Conservation (phyloP, 371 early-diverging fungal species). For the Rhizopus arrhizus region DNA sequence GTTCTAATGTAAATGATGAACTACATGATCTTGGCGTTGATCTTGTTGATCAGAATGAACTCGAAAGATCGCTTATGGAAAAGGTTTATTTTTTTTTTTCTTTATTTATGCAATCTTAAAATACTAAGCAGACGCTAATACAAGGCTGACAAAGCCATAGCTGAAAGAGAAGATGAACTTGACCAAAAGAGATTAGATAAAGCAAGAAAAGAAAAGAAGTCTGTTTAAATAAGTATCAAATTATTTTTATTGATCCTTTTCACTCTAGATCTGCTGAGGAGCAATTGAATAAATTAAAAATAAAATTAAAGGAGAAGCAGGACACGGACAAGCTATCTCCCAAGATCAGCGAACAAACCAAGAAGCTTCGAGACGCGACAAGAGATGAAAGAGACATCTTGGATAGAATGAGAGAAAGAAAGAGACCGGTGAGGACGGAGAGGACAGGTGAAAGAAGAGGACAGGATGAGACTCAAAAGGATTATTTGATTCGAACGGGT, state of each 20-base stretch:
- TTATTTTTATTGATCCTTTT: constrained; percentile 6
- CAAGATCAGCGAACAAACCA: constrained; percentile 42
- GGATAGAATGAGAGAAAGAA: constrained; percentile 41
- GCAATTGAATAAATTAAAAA: constrained; percentile 39
- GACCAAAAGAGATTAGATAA: constrained; percentile 59
- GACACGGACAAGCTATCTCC: constrained; percentile 28
- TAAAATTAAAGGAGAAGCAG: constrained; percentile 38
- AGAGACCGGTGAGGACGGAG: constrained; percentile 14
- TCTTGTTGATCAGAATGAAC: constrained; percentile 61
- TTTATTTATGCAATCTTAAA: not conserved
- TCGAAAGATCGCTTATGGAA: constrained; percentile 68
- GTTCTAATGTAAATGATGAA: constrained; percentile 6
- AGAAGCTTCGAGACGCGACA: constrained; percentile 38
- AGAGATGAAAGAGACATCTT: constrained; percentile 54
- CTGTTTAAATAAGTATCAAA: constrained; percentile 4
- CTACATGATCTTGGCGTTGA: constrained; percentile 54
- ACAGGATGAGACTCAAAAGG: constrained; percentile 59
- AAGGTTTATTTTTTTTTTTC: constrained; percentile 41
- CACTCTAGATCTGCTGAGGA: constrained; percentile 30
- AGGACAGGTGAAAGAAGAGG: constrained; percentile 11
- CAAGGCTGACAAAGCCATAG: constrained; percentile 63
- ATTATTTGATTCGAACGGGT: constrained; percentile 72
- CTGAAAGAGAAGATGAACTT: constrained; percentile 59
- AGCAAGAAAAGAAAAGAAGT: constrained; percentile 47
- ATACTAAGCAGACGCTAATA: constrained; percentile 3